A percentile compares a stretch with the other conserved stretches of the same genome.
phyloP scores from a whole-genome alignment of 2,329 filamentous ascomycete genomes.

The Sarocladium oryzae region DNA sequence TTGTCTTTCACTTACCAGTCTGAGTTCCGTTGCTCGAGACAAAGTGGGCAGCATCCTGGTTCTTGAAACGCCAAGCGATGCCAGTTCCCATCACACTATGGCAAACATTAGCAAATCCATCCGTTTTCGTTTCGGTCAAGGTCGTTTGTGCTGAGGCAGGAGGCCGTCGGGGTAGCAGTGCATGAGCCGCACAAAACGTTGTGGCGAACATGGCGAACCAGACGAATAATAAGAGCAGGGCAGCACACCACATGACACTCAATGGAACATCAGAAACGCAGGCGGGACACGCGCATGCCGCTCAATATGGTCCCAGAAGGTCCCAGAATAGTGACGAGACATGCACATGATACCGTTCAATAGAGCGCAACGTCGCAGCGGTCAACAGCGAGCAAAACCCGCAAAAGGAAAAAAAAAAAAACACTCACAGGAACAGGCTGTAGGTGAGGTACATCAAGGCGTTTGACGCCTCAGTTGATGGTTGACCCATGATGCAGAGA shows the following conservation, averaged over 20 bases:
- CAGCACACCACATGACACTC: no score
- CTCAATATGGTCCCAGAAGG: no score
- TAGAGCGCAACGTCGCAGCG: neutral
- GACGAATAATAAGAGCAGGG: no score
- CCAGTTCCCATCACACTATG: conserved; percentile 56
- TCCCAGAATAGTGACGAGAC: no score
- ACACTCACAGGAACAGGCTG: conserved; percentile 64
- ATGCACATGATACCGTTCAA: no score
- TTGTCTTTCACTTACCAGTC: conserved; percentile 75
- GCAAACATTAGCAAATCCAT: neutral
- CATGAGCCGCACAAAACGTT: no score
- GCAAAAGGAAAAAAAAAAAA: neutral
- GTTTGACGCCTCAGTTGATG: conserved; percentile 71
- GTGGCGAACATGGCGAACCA: neutral
- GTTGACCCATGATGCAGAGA: conserved; percentile 57
- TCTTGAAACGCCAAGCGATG: conserved; percentile 51
- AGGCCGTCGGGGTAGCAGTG: no score
- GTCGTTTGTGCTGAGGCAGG: no score
- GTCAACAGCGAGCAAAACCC: neutral
- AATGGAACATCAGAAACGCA: neutral
- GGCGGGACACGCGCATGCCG: no score
- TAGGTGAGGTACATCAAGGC: conserved; percentile 79
- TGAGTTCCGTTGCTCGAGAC: conserved; percentile 74
- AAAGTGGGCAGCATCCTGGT: conserved; percentile 64
- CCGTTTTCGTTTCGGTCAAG: no score